Evolutionary conservation across 2,329 filamentous ascomycete genomes (phyloP), one percentile per base, ranked within the genome.

Genomic region (Aspergillus terreus): DNA sequence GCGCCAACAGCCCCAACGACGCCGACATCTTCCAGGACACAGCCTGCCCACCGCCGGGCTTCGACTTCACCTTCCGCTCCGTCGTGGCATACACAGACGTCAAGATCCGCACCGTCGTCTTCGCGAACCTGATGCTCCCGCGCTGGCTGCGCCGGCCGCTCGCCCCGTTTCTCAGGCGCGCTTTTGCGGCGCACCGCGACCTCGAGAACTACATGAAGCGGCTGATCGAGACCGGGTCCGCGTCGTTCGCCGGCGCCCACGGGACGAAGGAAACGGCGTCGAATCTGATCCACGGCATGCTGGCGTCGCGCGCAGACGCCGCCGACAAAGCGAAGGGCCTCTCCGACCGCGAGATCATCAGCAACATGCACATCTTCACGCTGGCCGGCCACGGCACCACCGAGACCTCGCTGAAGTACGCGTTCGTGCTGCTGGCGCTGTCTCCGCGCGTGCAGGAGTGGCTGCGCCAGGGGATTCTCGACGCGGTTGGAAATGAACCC

Each of bases 371-470:
- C 46, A 64, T 75, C 0, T 71, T 79, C 55, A 78, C 76, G 44
- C 67, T 80, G 44, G 78, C 78, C 0, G 78, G 78, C 1, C 77
- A 80, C 50, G 78, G 81, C 51, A 80, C 78, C 0, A 77, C 76
- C 0, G 75, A 78, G 1, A 72, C 77, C 32, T 73, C 72, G 0
- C 58, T 80, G 4, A 68, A 70, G 1, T 79, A 72, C 47, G 63
- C 70, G 0, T 58, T 77, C 1, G 58, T 72, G 9, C 71, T 78
- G 6, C 65, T 81, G 2, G 76, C 78, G 1, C 67, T 70, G 0
- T 55, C 76, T 36, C 76, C 73, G 0, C 61, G 71, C 2, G 69
- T 76, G 2, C 78, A 80, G 53, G 67, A 72, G 3, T 79, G 76
- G 76, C 46, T 78, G 0, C 59, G 66, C 0, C 68, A 77, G 46